Percentiles rank a stretch among this genome's conserved stretches.
These are phyloP conservation scores for Suhomyces sp. DNA, from an alignment of 805 yeast genomes.

Conservation along the genomic window DNA sequence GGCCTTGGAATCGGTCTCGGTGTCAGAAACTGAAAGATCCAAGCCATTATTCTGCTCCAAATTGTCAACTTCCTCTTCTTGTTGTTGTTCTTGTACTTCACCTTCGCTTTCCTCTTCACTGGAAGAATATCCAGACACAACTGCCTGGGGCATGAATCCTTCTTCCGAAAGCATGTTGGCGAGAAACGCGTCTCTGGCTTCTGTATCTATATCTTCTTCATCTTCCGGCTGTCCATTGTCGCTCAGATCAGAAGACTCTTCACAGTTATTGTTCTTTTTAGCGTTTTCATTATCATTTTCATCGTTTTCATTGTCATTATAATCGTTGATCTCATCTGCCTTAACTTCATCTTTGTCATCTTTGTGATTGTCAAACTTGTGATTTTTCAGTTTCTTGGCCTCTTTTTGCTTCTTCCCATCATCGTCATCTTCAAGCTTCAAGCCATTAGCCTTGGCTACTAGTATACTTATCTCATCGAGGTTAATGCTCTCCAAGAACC, in stretches of 20 bases:
- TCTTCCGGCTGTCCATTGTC: not conserved
- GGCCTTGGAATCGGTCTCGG: conserved; percentile 1
- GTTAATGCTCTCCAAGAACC: conserved; percentile 21
- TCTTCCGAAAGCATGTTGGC: conserved; percentile 17
- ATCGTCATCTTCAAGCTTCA: not conserved
- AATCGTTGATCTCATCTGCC: not conserved
- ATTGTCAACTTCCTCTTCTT: conserved; percentile 1
- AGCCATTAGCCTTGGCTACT: conserved; percentile 19
- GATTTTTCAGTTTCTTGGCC: not conserved
- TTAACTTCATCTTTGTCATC: not conserved
- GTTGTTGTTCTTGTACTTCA: conserved; percentile 4
- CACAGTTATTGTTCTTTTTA: not conserved
- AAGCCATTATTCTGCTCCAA: conserved; percentile 4
- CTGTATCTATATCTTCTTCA: conserved; percentile 9
- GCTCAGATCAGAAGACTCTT: not conserved
- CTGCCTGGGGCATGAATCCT: conserved; percentile 14
- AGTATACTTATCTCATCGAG: conserved; percentile 29
- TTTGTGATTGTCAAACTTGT: not conserved
- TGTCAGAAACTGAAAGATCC: conserved; percentile 8
- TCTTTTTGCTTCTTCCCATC: not conserved
- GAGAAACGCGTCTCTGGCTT: conserved; percentile 12
- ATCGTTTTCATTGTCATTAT: not conserved
- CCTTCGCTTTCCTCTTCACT: conserved; percentile 20
- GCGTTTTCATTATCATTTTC: not conserved
- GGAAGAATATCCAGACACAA: conserved; percentile 22